These are phyloP conservation scores for Psilocybe azurescens DNA, from an alignment of 768 basidiomycete species.

Conservation along the genomic window DNA sequence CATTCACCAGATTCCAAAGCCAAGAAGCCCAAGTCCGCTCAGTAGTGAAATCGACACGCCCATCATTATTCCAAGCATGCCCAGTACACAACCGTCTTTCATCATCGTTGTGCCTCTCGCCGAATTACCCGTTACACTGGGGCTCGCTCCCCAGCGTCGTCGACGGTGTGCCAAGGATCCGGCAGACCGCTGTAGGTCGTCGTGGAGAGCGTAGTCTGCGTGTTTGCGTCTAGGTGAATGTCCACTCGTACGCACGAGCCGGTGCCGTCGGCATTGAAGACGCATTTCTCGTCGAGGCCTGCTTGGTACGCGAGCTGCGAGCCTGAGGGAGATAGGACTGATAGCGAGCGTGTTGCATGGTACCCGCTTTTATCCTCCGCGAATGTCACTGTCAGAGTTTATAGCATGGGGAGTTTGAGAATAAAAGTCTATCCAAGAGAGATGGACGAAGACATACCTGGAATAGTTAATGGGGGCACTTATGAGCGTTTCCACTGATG, in stretches of 20 bases:
- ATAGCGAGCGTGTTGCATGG: constrained; percentile 10
- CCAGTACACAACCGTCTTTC: not conserved
- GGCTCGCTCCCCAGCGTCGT: not conserved
- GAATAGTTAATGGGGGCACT: not conserved
- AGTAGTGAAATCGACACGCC: not conserved
- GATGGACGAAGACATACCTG: not conserved
- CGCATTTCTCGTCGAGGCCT: constrained; percentile 12
- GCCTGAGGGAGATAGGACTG: not conserved
- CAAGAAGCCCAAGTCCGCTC: constrained; percentile 3
- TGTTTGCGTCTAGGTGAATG: not conserved
- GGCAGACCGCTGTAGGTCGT: constrained; percentile 4
- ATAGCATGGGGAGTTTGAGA: not conserved
- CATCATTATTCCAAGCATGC: not conserved
- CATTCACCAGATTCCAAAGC: not conserved
- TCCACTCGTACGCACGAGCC: constrained; percentile 9
- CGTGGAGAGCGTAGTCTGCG: not conserved
- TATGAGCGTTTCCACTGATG: constrained; percentile 5
- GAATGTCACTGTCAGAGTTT: constrained; percentile 5
- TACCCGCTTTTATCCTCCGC: constrained; percentile 11
- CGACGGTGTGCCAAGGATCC: constrained; percentile 1
- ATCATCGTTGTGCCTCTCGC: not conserved
- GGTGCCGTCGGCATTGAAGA: constrained; percentile 1
- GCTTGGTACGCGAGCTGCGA: constrained; percentile 1
- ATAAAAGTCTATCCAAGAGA: not conserved
- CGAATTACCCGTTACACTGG: not conserved